A percentile compares a stretch with the other conserved stretches of the same genome.
phyloP scores from a whole-genome alignment of 192 early-diverging fungal species.

The Linnemannia elongata region DNA sequence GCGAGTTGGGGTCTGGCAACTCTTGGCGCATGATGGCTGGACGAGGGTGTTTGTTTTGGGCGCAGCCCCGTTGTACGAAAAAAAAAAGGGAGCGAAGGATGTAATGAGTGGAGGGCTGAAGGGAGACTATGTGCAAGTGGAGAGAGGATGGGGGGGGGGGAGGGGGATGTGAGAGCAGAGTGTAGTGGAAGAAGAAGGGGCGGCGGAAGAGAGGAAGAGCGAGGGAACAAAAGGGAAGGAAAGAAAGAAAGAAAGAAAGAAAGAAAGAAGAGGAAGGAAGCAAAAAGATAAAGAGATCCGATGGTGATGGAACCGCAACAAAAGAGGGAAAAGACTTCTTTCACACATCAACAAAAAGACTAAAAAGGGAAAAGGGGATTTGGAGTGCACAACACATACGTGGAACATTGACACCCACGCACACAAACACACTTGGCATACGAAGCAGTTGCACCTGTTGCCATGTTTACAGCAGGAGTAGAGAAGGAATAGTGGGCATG shows the following conservation, averaged over 20 bases:
- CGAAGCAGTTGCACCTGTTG: too few species aligned
- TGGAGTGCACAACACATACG: too few species aligned
- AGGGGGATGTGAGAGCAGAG: background rate
- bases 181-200: background rate
- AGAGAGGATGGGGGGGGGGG: background rate
- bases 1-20: background rate
- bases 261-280: background rate
- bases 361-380: too few species aligned
- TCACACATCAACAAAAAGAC: too few species aligned
- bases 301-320: background rate
- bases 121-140: background rate
- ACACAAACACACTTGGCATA: too few species aligned
- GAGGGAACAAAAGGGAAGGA: background rate
- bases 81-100: background rate
- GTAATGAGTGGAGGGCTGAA: background rate
- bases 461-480: too few species aligned
- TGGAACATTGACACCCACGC: too few species aligned
- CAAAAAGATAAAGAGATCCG: background rate
- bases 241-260: background rate
- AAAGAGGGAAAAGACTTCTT: background rate
- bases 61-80: background rate
- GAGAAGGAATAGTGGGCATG: too few species aligned
- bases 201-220: background rate
- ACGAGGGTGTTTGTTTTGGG: background rate
- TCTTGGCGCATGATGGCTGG: background rate